Percentiles rank a stretch among this genome's conserved stretches.
Conservation (phyloP, 2,329 filamentous ascomycete species). For the Aspergillus persii region DNA sequence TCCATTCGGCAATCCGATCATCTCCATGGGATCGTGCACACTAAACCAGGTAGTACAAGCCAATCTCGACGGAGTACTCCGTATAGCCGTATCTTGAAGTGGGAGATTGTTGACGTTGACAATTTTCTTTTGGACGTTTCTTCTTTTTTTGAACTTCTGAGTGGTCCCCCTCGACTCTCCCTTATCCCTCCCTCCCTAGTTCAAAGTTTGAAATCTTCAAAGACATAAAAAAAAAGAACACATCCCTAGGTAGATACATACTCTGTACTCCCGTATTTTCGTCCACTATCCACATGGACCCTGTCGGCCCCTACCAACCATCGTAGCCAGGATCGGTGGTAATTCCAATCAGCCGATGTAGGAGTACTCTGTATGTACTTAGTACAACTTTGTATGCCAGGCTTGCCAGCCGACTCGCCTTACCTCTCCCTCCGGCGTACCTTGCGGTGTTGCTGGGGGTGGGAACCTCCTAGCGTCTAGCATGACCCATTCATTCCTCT, state of each 20-base stretch:
- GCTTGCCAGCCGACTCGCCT: too few species aligned
- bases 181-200: too few species aligned
- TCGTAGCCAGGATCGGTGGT: too few species aligned
- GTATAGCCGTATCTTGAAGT: neutral
- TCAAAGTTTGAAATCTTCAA: neutral
- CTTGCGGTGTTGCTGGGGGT: conserved; percentile 9
- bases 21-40: neutral
- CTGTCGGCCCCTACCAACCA: neutral
- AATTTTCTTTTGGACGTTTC: neutral
- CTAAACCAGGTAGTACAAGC: neutral
- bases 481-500: conserved; percentile 22
- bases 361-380: too few species aligned
- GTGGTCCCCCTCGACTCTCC: too few species aligned
- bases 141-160: neutral
- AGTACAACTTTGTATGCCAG: too few species aligned
- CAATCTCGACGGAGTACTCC: too few species aligned
- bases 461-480: conserved; percentile 22
- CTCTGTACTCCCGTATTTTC: neutral
- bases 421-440: neutral
- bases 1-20: neutral
- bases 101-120: neutral
- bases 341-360: too few species aligned
- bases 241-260: too few species aligned
- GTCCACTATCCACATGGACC: neutral
- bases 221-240: neutral